phyloP scores from a whole-genome alignment of 2,329 filamentous ascomycete species.

The Colletotrichum limetticola region DNA sequence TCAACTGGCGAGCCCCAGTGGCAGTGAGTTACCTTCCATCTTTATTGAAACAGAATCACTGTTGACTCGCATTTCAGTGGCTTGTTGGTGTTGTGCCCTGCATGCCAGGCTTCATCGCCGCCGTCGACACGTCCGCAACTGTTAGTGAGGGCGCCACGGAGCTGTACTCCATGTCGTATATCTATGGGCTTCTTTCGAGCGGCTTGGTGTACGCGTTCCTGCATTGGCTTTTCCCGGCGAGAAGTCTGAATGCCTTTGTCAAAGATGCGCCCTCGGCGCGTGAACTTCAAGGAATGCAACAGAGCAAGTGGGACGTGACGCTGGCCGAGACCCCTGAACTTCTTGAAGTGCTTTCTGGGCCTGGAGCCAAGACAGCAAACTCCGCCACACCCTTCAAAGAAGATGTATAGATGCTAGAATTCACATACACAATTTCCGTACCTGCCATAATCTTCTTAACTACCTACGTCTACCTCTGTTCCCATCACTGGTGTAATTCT shows the following conservation, averaged over 20 bases:
- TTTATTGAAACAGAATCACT: background rate
- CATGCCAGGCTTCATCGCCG: background rate
- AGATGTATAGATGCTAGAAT: background rate
- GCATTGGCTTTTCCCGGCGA: conserved; percentile 44
- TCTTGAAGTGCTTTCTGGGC: background rate
- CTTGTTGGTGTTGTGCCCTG: background rate
- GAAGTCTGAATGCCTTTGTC: conserved; percentile 43
- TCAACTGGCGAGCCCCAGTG: conserved; percentile 52
- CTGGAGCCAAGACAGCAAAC: background rate
- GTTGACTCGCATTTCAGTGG: background rate
- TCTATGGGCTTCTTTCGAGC: conserved; percentile 50
- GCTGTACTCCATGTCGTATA: conserved; percentile 51
- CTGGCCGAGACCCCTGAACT: conserved; percentile 27
- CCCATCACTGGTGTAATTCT: no score
- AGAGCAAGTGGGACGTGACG: conserved; percentile 46
- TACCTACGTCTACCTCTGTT: no score
- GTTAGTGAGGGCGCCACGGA: conserved; percentile 50
- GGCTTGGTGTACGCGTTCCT: conserved; percentile 44
- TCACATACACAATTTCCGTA: background rate
- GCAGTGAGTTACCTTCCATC: conserved; percentile 44
- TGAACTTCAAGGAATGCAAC: conserved; percentile 43
- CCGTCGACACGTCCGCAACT: conserved; percentile 34
- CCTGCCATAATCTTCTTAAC: background rate
- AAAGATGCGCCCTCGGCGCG: conserved; percentile 36
- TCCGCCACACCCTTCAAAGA: background rate